These are phyloP conservation scores for Miamiensis avidus DNA, from an alignment of 169 alveolate species.

Conservation along the genomic window DNA sequence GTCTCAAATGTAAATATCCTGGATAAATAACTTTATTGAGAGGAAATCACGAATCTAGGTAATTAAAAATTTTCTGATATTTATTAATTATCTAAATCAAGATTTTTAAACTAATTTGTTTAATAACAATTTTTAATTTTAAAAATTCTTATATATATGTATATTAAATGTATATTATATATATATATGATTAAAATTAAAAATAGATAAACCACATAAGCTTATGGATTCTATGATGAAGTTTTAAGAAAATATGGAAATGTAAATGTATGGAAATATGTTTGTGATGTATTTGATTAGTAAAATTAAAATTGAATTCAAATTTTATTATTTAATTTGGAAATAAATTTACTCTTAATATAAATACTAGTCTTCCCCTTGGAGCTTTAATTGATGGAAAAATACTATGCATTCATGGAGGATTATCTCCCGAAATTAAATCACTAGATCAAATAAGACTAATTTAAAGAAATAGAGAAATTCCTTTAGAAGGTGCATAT, in stretches of 20 bases:
- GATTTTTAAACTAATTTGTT: too few species aligned
- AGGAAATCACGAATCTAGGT: slow-evolving; percentile 83
- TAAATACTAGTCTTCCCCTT: slow-evolving; percentile 28
- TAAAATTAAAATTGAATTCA: slow-evolving; percentile 1
- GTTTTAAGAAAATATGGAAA: slow-evolving; percentile 74
- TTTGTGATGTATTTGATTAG: slow-evolving; percentile 79
- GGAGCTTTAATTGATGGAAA: slow-evolving; percentile 79
- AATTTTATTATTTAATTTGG: too few species aligned
- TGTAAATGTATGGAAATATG: slow-evolving; percentile 74
- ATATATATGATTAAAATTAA: too few species aligned
- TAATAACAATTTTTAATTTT: too few species aligned
- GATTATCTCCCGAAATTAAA: slow-evolving; percentile 81
- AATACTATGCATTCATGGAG: slow-evolving; percentile 84
- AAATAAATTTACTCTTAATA: neutral
- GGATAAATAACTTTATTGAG: slow-evolving; percentile 68
- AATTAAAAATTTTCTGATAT: neutral
- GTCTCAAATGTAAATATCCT: slow-evolving; percentile 77
- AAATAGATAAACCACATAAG: slow-evolving; percentile 59
- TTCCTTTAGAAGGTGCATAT: slow-evolving; percentile 81
- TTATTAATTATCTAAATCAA: too few species aligned
- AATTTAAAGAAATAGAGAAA: slow-evolving; percentile 80
- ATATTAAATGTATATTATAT: too few species aligned
- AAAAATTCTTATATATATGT: neutral
- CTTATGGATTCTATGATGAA: slow-evolving; percentile 87
- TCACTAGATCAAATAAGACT: slow-evolving; percentile 76